Evolutionary conservation across 371 early-diverging fungal species (phyloP), one percentile per base, ranked within the genome.

Genomic region (Lichtheimia corymbifera): DNA sequence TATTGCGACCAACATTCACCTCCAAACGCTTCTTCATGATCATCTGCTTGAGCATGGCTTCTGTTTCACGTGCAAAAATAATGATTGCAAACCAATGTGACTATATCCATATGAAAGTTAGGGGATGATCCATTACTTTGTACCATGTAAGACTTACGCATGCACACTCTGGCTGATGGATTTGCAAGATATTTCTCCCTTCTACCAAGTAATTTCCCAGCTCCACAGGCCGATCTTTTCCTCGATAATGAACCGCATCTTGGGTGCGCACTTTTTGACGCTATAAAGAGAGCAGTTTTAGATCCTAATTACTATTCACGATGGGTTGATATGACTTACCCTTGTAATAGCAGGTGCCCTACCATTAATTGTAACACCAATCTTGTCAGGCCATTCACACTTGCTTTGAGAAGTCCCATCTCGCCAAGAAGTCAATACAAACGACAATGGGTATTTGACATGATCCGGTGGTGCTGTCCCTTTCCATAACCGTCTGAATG

Each of bases 141-240:
- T 28, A n/a, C 11, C 27, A 35, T 12, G 12, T 15, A 13, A 17
- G 11, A 68, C 75, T 66, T 71, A 78, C 78, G 53, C 73, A 78
- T 12, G 67, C 74, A 51, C 73, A 72, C 5, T 53, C 67, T 11
- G 51, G 44, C 22, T 77, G 78, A 45, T 59, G 51, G 18, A 77
- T 40, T 15, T 25, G 22, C 6, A 78, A 40, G 3, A 43, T 24
- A 25, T 78, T 78, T 11, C 28, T 24, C 3, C 75, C 78, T 44
- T 53, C 40, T 1, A 7, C 40, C 4, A 78, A 7, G 20, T 54
- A 43, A 9, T 24, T 5, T 3, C 63, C 68, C 9, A 76, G 13
- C 52, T 79, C 73, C 47, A 59, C 64, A 1, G 76, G 72, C 13
- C 50, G 57, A 53, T 79, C 79, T 59, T 79, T 79, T 20, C 79